These are phyloP conservation scores for Trametes coccinea DNA, from an alignment of 768 basidiomycete species.

Conservation along the genomic window DNA sequence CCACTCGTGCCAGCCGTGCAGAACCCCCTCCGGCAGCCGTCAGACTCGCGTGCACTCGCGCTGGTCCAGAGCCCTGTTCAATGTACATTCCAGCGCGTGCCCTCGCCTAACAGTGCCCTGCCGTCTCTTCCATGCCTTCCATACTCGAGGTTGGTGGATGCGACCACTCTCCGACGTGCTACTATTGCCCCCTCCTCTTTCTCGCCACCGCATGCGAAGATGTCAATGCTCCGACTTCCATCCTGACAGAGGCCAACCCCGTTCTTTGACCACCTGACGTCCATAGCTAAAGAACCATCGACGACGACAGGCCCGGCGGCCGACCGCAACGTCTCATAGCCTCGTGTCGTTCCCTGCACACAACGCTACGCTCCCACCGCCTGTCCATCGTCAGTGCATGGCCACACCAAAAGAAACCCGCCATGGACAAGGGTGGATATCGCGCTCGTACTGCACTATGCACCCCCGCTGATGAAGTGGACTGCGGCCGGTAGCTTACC, in stretches of 20 bases:
- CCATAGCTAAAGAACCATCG: not conserved
- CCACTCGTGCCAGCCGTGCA: slow-evolving; percentile 6
- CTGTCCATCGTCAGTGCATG: not conserved
- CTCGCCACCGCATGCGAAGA: not conserved
- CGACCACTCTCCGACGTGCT: not conserved
- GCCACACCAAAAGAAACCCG: not conserved
- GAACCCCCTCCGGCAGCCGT: slow-evolving; percentile 13
- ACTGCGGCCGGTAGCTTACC: not conserved
- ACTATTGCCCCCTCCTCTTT: not conserved
- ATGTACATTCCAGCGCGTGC: slow-evolving; percentile 7
- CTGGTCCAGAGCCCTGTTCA: not conserved
- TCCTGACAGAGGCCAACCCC: slow-evolving; percentile 4
- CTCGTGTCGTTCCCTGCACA: slow-evolving; percentile 12
- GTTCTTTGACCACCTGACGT: not conserved
- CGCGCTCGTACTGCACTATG: not conserved
- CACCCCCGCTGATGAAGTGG: not conserved
- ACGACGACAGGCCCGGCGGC: not conserved
- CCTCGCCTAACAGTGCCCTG: not conserved
- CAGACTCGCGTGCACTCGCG: slow-evolving; percentile 4
- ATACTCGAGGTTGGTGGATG: not conserved
- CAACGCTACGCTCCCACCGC: not conserved
- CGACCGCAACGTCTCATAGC: slow-evolving; percentile 16
- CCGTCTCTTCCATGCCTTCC: slow-evolving; percentile 1
- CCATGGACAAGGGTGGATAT: not conserved
- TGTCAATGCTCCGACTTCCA: not conserved